phyloP scores from a whole-genome alignment of 2,329 filamentous ascomycete genomes.

The Alternaria ventricosa region DNA sequence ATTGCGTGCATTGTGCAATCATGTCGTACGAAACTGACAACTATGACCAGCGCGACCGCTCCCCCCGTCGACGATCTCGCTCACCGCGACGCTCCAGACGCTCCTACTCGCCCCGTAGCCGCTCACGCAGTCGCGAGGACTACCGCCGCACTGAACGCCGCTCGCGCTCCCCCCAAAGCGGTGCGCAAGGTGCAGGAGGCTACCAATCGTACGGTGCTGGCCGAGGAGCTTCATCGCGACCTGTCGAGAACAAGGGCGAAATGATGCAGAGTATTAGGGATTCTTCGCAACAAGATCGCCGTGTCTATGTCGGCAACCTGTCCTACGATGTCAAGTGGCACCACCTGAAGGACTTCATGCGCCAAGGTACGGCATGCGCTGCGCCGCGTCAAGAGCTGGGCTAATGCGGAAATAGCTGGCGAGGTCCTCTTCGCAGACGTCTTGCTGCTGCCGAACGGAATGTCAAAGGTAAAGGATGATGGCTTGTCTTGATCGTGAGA shows the following conservation, averaged over 20 bases:
- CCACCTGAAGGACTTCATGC: conserved; percentile 99
- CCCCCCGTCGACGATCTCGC: conserved; percentile 68
- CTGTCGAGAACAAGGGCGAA: conserved; percentile 87
- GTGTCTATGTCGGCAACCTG: conserved; percentile 98
- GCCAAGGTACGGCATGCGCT: conserved; percentile 77
- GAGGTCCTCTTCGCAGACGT: conserved; percentile 99
- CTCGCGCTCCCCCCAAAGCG: conserved; percentile 88
- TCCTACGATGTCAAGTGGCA: conserved; percentile 99
- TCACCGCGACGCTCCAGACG: conserved; percentile 61
- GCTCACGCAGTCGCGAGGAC: conserved; percentile 78
- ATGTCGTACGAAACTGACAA: conserved; percentile 50
- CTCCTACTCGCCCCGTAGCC: conserved; percentile 67
- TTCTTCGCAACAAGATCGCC: conserved; percentile 96
- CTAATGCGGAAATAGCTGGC: conserved; percentile 72
- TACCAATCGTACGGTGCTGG: conserved; percentile 63
- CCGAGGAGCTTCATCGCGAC: conserved; percentile 62
- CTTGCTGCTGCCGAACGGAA: conserved; percentile 99
- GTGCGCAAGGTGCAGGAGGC: conserved; percentile 71
- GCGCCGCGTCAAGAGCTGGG: conserved; percentile 23
- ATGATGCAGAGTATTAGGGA: conserved; percentile 97
- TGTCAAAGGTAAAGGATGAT: conserved; percentile 99
- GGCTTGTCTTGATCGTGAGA: conserved; percentile 76
- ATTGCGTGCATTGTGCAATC: conserved; percentile 16
- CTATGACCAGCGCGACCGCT: conserved; percentile 60
- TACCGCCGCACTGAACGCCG: conserved; percentile 55